Evolutionary conservation across 1,284 basidiomycete genomes (phyloP).

Genomic region (Pholiota adiposa): DNA sequence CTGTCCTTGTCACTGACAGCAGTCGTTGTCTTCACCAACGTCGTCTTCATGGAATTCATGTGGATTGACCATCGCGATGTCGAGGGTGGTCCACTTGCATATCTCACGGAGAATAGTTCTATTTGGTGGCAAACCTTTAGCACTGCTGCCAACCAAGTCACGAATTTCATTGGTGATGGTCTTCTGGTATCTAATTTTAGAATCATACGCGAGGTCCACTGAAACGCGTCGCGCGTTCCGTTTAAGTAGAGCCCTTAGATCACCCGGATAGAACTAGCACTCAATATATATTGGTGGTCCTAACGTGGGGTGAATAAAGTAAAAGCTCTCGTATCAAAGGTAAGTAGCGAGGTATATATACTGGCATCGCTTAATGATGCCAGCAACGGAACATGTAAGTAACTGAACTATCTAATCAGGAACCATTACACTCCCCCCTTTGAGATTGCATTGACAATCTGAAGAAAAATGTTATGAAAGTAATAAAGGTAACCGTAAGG

Average conservation of each 20-base stretch:
- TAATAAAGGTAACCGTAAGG: neutral
- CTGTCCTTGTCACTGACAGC: slow-evolving; percentile 26
- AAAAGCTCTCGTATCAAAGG: too few species aligned
- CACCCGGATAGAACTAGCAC: neutral
- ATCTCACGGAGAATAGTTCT: slow-evolving; percentile 22
- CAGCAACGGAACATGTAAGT: neutral
- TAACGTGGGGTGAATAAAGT: neutral
- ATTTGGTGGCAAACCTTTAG: slow-evolving; percentile 30
- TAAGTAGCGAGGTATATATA: neutral
- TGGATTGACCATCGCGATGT: slow-evolving; percentile 27
- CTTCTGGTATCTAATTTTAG: slow-evolving; percentile 25
- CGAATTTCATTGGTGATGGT: slow-evolving; percentile 31
- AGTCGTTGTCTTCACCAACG: slow-evolving; percentile 29
- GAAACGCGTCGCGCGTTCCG: too few species aligned
- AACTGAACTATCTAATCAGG: too few species aligned
- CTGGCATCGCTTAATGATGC: neutral
- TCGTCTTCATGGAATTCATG: slow-evolving; percentile 29
- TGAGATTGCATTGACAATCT: slow-evolving; percentile 3
- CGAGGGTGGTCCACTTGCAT: slow-evolving; percentile 25
- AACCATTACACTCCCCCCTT: too few species aligned
- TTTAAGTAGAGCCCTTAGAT: neutral
- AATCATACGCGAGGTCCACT: neutral
- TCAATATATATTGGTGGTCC: neutral
- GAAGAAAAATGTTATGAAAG: neutral
- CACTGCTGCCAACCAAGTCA: slow-evolving; percentile 24